Evolutionary conservation across 306 rosid species (phyloP).

Genomic region (Trifolium subterraneum): DNA sequence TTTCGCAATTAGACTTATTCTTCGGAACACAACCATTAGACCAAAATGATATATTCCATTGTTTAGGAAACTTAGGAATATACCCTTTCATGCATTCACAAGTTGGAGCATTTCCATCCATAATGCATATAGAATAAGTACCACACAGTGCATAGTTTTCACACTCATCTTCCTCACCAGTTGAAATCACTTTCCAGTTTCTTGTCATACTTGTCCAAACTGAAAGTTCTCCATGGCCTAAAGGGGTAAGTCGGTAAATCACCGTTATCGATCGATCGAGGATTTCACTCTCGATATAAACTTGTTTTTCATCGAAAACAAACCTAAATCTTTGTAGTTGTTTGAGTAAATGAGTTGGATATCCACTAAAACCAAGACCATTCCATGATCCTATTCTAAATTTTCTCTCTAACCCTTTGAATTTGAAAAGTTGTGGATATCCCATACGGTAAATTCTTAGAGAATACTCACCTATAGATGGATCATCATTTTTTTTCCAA

Average conservation of each 20-base stretch:
- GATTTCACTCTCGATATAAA: not conserved
- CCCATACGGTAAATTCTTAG: conserved; percentile 3
- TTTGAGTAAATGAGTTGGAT: conserved; percentile 1
- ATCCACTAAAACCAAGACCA: conserved; percentile 28
- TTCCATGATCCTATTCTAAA: conserved; percentile 41
- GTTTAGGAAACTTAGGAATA: not conserved
- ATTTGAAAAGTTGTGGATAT: conserved; percentile 29
- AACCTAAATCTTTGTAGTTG: not conserved
- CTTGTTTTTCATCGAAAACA: conserved; percentile 5
- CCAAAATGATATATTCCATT: conserved; percentile 30
- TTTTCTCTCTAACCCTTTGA: not conserved
- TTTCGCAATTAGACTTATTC: not conserved
- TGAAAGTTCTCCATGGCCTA: not conserved
- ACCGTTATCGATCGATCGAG: not conserved
- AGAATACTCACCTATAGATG: conserved; percentile 18
- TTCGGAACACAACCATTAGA: not conserved
- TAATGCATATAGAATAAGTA: not conserved
- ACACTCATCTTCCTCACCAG: not conserved
- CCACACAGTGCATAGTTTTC: conserved; percentile 1
- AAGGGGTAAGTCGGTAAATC: not conserved
- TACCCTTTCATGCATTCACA: conserved; percentile 5
- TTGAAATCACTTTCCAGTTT: not conserved
- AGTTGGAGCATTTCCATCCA: not conserved
- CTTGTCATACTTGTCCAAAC: not conserved
- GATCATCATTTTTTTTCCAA: conserved; percentile 37